phyloP scores from a whole-genome alignment of 352 stramenopile genomes.

The Phytopythium oedochilum region DNA sequence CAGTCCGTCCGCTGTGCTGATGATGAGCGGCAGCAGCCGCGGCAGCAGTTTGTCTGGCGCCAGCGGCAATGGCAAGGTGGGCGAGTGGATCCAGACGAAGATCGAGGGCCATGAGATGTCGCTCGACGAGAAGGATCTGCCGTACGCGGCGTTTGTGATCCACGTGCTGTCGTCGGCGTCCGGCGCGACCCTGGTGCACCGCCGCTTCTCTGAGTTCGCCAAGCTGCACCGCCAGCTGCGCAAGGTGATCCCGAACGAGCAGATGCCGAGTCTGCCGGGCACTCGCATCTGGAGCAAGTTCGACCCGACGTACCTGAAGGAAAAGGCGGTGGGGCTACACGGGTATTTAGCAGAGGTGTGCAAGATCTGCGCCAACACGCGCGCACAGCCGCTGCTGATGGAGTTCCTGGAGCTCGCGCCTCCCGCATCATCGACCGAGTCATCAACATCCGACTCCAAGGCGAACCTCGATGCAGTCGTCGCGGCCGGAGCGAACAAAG shows the following conservation, averaged over 20 bases:
- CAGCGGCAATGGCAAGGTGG: slow-evolving; percentile 12
- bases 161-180: slow-evolving; percentile 64
- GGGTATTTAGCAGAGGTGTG: slow-evolving; percentile 70
- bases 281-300: slow-evolving; percentile 87
- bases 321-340: slow-evolving; percentile 68
- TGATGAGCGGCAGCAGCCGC: slow-evolving; percentile 34
- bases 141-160: slow-evolving; percentile 78
- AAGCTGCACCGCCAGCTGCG: slow-evolving; percentile 70
- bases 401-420: slow-evolving; percentile 56
- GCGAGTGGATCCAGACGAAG: slow-evolving; percentile 75
- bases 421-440: background rate
- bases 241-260: slow-evolving; percentile 75
- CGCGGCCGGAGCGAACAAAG: background rate
- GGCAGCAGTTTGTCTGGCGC: slow-evolving; percentile 3
- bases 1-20: slow-evolving; percentile 68
- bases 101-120: slow-evolving; percentile 71
- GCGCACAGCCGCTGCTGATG: slow-evolving; percentile 51
- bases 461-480: background rate
- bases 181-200: slow-evolving; percentile 67
- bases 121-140: slow-evolving; percentile 62
- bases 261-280: slow-evolving; percentile 58
- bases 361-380: slow-evolving; percentile 69
- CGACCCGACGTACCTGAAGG: slow-evolving; percentile 73
- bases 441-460: background rate
- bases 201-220: slow-evolving; percentile 76